A percentile compares a stretch with the other conserved stretches of the same genome.
phyloP scores from a whole-genome alignment of 1,284 basidiomycete genomes.

The Rhodotorula sp. region DNA sequence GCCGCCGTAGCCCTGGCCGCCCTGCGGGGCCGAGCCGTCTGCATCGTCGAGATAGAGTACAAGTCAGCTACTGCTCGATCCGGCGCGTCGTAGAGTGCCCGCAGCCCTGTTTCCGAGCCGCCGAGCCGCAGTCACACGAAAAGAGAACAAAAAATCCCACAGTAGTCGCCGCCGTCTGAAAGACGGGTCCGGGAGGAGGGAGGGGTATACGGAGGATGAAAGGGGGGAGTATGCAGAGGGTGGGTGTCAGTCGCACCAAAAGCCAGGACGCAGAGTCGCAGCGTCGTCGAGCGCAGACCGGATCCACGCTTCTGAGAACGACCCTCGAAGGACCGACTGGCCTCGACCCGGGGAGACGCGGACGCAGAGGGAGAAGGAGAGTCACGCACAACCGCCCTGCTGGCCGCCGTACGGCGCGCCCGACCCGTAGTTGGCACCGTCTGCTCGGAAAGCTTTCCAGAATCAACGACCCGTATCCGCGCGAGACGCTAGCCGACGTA shows the following conservation, averaged over 20 bases:
- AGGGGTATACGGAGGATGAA: neutral
- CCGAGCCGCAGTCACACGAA: neutral
- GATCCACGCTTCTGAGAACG: neutral
- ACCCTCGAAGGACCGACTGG: no score
- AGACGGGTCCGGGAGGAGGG: neutral
- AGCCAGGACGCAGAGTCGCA: neutral
- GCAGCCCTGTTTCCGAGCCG: no score
- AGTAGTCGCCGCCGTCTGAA: constrained; percentile 7
- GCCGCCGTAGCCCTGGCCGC: constrained; percentile 38
- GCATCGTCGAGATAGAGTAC: neutral
- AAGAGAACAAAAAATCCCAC: neutral
- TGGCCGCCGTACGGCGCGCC: constrained; percentile 38
- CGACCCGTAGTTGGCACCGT: constrained; percentile 33
- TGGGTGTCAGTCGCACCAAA: neutral
- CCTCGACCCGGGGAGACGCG: no score
- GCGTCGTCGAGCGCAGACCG: neutral
- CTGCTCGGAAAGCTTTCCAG: constrained; percentile 8
- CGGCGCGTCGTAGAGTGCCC: neutral
- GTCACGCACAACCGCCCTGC: constrained; percentile 31
- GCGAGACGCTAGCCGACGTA: neutral
- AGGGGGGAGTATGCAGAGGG: neutral
- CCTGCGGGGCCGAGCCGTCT: constrained; percentile 9
- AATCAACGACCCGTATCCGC: neutral
- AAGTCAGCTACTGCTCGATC: neutral
- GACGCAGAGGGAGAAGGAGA: no score